Evolutionary conservation across 768 basidiomycete genomes (phyloP), one percentile per base, ranked within the genome.

Genomic region (Erythrobasidium yunnanense): DNA sequence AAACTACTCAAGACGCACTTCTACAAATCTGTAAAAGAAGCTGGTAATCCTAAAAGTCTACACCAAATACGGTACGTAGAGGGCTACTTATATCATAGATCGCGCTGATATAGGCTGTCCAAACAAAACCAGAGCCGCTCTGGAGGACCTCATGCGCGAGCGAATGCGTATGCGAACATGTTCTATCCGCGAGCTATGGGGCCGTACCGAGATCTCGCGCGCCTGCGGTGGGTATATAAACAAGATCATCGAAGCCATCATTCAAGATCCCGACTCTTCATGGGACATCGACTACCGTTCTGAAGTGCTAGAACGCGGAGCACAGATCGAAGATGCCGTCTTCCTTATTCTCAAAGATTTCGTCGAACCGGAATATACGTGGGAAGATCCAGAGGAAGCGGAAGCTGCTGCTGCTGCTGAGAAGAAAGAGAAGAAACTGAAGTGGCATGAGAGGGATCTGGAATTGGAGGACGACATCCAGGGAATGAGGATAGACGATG

Each of bases 211-310:
- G 30, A 25, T 63, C 29, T 29, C 60, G 8, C 27, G 27, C 4
- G 60, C 60, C 7, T 66, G 65, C 27, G 65, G 65, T 18, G 65
- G 65, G 34, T 55, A 55, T n/a, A 55, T 66, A 13, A 46, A 55
- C 23, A 55, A 55, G 52, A 22, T 66, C 13, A 34, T 66, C 22
- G 11, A 55, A 27, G 65, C 65, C 6, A 22, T 66, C 38, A 49
- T 46, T 20, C 25, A 18, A 2, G 63, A 66, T 66, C 11, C 50
- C 13, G 45, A 46, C 17, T 13, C 18, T 17, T 20, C 27, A 17
- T 66, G 53, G 35, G 65, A 66, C 54, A 33, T 66, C 30, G 52
- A 55, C n/a, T 42, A 45, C 27, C 23, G 29, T 30, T 22, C 46
- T 32, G 6, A 23, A 11, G 49, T 49, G 4, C 27, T 63, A n/a